Percentiles rank a stretch among this genome's conserved stretches.
Evolutionary conservation across 139 green algal genomes (phyloP).

Genomic region (Trebouxia sp.): DNA sequence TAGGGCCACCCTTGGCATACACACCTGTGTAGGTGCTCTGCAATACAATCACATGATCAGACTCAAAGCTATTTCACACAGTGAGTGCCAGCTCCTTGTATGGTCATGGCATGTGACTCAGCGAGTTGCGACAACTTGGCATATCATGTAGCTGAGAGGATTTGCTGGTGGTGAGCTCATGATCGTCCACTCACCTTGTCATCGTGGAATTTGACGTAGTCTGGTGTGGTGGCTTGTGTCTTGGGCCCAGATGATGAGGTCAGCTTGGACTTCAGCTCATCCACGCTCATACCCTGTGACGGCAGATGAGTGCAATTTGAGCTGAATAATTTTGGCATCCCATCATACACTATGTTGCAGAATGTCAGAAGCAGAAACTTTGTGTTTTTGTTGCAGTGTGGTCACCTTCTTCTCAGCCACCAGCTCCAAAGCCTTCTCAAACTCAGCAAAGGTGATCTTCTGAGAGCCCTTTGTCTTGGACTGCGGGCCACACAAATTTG

Average conservation of each 20-base stretch:
- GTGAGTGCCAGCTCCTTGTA: background rate
- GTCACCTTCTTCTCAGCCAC: constrained; percentile 58
- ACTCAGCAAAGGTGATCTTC: constrained; percentile 64
- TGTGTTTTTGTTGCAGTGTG: background rate
- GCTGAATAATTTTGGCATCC: too few species aligned
- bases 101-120: too few species aligned
- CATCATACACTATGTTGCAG: too few species aligned
- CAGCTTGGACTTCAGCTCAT: constrained; percentile 34
- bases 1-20: constrained; percentile 66
- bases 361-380: background rate
- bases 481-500: too few species aligned
- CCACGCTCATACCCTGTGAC: constrained; percentile 38
- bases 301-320: background rate
- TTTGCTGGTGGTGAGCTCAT: constrained; percentile 22
- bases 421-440: constrained; percentile 45
- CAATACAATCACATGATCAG: background rate
- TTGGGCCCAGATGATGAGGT: constrained; percentile 35
- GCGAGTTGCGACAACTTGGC: background rate
- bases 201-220: constrained; percentile 64
- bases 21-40: constrained; percentile 63
- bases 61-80: background rate
- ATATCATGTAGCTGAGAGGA: background rate
- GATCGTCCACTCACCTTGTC: constrained; percentile 40
- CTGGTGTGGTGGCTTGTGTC: background rate
- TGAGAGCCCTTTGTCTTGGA: constrained; percentile 64